A percentile compares a stretch with the other conserved stretches of the same genome.
phyloP scores from a whole-genome alignment of 139 green algal species.

The Coccomyxa sp. region DNA sequence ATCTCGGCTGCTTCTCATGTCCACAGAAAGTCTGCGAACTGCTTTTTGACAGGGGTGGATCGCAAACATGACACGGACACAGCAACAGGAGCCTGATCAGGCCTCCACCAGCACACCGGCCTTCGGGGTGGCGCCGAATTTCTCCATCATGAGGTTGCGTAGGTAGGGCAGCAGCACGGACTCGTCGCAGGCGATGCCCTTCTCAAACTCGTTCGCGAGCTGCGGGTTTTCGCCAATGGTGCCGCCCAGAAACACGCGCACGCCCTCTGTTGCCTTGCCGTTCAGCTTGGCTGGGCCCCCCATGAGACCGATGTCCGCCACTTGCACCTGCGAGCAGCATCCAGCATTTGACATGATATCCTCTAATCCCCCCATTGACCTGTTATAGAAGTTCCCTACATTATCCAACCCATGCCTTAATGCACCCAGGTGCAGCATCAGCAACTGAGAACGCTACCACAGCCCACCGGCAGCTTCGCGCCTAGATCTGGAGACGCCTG shows the following conservation, averaged over 20 bases:
- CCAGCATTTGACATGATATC: too few species aligned
- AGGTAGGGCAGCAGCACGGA: constrained; percentile 68
- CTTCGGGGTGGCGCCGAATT: constrained; percentile 67
- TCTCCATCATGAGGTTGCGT: constrained; percentile 69
- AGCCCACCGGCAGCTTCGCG: too few species aligned
- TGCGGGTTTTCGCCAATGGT: constrained; percentile 62
- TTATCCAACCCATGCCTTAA: too few species aligned
- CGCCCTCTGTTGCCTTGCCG: constrained; percentile 86
- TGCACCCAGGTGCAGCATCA: neutral
- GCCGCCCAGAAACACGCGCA: constrained; percentile 80
- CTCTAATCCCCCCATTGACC: too few species aligned
- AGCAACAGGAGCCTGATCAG: too few species aligned
- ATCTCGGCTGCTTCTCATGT: too few species aligned
- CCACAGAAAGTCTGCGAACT: too few species aligned
- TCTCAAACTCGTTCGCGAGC: constrained; percentile 70
- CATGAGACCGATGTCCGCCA: constrained; percentile 94
- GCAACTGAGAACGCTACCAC: neutral
- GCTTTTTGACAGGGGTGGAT: too few species aligned
- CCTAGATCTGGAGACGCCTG: too few species aligned
- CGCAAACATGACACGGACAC: too few species aligned
- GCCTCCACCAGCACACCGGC: neutral
- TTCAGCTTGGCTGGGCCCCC: constrained; percentile 80
- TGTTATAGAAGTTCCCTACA: too few species aligned
- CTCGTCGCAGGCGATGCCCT: constrained; percentile 58
- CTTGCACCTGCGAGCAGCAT: constrained; percentile 46